phyloP scores from a whole-genome alignment of 768 basidiomycete species.

The Rhodosporidiobolus odoratus region DNA sequence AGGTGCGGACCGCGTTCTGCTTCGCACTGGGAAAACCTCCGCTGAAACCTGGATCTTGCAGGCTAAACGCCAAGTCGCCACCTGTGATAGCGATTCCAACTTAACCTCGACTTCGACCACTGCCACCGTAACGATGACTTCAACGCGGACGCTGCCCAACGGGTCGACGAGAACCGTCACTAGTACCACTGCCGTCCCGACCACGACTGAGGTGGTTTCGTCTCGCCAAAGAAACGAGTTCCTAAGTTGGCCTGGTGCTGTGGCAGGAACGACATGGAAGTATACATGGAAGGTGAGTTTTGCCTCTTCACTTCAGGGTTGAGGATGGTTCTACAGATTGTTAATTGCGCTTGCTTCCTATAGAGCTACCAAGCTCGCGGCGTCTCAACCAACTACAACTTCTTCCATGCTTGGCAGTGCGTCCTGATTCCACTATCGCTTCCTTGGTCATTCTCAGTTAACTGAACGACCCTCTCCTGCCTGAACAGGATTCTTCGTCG shows the following conservation, averaged over 20 bases:
- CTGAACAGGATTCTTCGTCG: conserved; percentile 23
- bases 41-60: background rate
- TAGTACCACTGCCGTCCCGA: background rate
- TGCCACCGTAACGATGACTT: too few relatives aligned
- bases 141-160: too few relatives aligned
- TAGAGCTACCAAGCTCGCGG: conserved; percentile 3
- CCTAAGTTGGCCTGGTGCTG: conserved; percentile 24
- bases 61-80: conserved; percentile 15
- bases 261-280: conserved; percentile 12
- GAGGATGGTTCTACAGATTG: too few relatives aligned
- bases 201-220: background rate
- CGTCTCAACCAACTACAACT: conserved; percentile 1
- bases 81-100: background rate
- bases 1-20: background rate
- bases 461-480: too few relatives aligned
- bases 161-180: background rate
- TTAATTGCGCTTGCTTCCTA: background rate
- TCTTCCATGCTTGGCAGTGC: conserved; percentile 27
- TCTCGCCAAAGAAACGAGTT: conserved; percentile 18
- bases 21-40: background rate
- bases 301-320: background rate
- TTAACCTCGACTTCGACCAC: too few relatives aligned
- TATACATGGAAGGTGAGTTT: conserved; percentile 1
- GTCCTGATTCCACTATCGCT: too few relatives aligned
- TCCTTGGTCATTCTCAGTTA: background rate